Percentiles rank a stretch among this genome's conserved stretches.
Conservation (phyloP, 306 rosid genomes). For the Malus fusca region DNA sequence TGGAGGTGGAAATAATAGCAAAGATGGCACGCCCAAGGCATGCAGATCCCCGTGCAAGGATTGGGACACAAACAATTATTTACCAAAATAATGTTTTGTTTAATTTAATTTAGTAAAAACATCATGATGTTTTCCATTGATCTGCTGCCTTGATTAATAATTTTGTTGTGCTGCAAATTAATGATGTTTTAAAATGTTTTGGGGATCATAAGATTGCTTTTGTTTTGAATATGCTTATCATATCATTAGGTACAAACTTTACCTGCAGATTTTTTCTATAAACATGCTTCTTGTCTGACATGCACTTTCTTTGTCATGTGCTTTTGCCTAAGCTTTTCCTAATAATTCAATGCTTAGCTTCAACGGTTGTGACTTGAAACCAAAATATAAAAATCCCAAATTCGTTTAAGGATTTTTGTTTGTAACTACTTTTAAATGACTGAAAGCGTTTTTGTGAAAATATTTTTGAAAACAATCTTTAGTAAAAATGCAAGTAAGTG, state of each 20-base stretch:
- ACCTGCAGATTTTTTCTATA: conserved; percentile 25
- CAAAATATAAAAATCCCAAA: not conserved
- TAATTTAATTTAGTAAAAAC: not conserved
- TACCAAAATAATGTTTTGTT: conserved; percentile 8
- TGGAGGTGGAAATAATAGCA: conserved; percentile 24
- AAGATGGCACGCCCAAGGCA: conserved; percentile 39
- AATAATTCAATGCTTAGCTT: not conserved
- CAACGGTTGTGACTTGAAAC: not conserved
- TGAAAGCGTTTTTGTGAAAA: too few species aligned
- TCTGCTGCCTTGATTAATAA: conserved; percentile 45
- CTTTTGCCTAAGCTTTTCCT: not conserved
- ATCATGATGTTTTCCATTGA: conserved; percentile 55
- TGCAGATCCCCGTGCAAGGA: conserved; percentile 22
- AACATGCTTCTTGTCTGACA: conserved; percentile 69
- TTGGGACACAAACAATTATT: conserved; percentile 13
- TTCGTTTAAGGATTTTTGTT: too few species aligned
- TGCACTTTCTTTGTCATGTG: conserved; percentile 38
- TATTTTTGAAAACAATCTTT: too few species aligned
- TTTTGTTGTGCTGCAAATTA: conserved; percentile 56
- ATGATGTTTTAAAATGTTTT: conserved; percentile 27
- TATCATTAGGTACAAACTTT: conserved; percentile 44
- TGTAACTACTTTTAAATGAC: too few species aligned
- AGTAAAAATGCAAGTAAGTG: too few species aligned
- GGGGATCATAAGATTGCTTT: conserved; percentile 42
- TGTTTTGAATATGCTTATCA: conserved; percentile 42